Conservation (phyloP, 257 asterid genomes). For the Solanum etuberosum region DNA sequence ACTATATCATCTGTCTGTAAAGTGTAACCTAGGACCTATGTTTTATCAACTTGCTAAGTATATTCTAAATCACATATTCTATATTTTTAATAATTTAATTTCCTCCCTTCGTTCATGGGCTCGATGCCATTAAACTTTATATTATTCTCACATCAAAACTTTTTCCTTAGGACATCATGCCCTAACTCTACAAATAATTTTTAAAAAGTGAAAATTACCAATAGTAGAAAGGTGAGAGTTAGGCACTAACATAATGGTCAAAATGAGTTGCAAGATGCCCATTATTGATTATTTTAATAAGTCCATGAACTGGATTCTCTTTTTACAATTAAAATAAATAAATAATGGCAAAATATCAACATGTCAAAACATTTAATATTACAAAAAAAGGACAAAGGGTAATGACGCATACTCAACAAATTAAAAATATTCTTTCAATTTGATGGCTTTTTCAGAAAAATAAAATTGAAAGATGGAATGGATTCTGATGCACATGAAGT, state of each 20-base stretch:
- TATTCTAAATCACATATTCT: not conserved
- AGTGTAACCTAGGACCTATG: constrained; percentile 31
- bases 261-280: constrained; percentile 7
- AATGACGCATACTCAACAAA: constrained; percentile 11
- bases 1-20: constrained; percentile 18
- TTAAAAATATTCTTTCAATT: constrained; percentile 2
- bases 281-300: constrained; percentile 4
- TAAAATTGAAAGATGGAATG: constrained; percentile 9
- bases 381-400: constrained; percentile 5
- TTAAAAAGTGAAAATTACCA: constrained; percentile 15
- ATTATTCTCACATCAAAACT: not conserved
- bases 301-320: constrained; percentile 40
- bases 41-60: constrained; percentile 10
- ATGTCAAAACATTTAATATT: constrained; percentile 1
- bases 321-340: not conserved
- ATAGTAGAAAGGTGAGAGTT: constrained; percentile 36
- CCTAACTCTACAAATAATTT: not conserved
- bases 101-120: constrained; percentile 26
- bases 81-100: not conserved
- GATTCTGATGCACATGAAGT: constrained; percentile 28
- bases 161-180: not conserved
- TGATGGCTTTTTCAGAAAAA: not conserved
- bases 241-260: constrained; percentile 46
- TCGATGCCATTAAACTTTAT: constrained; percentile 14
- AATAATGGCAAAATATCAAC: not conserved